phyloP scores from a whole-genome alignment of 2,329 filamentous ascomycete genomes.

The Xylaria sp. region DNA sequence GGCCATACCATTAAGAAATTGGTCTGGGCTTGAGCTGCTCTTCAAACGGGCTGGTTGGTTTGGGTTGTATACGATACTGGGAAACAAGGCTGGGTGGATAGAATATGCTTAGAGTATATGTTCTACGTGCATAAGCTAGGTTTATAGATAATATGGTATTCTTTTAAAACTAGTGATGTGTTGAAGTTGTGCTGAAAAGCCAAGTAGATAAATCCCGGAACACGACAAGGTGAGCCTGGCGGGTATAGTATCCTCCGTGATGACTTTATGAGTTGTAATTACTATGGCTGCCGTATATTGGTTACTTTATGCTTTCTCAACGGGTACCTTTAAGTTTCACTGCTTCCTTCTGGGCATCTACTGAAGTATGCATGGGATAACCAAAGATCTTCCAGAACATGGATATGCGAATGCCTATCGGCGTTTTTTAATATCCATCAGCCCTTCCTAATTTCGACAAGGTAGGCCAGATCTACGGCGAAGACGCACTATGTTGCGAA shows the following conservation, averaged over 20 bases:
- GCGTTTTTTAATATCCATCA: too few relatives aligned
- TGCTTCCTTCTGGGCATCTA: background rate
- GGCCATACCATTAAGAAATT: slow-evolving; percentile 93
- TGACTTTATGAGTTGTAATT: background rate
- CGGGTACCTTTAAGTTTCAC: background rate
- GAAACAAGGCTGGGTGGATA: slow-evolving; percentile 26
- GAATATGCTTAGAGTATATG: slow-evolving; percentile 7
- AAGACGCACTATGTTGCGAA: background rate
- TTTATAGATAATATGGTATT: background rate
- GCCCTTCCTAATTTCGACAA: too few relatives aligned
- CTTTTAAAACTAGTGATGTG: background rate
- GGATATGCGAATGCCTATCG: background rate
- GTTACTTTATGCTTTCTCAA: background rate
- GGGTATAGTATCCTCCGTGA: background rate
- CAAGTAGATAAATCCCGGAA: background rate
- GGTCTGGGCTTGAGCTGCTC: slow-evolving; percentile 76
- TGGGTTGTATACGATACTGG: background rate
- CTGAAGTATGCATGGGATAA: background rate
- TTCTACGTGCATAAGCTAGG: background rate
- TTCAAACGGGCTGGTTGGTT: background rate
- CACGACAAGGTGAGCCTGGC: background rate
- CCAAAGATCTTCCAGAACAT: background rate
- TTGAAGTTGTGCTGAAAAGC: background rate
- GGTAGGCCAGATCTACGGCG: background rate
- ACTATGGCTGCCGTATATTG: background rate